phyloP scores from a whole-genome alignment of 164 flowering plant species.

The Stephania cephalantha region DNA sequence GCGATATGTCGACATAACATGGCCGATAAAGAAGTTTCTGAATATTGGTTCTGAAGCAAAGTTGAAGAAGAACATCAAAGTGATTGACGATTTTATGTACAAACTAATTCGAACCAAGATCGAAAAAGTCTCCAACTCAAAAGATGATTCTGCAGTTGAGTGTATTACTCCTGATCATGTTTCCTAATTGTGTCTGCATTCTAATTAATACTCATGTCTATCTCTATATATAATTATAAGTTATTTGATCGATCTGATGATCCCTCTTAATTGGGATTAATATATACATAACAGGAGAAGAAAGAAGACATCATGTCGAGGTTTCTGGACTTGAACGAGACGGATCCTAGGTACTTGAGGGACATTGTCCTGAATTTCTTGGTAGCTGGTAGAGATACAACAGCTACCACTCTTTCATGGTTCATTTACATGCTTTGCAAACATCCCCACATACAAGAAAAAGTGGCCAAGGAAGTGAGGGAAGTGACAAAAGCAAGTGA shows the following conservation, averaged over 20 bases:
- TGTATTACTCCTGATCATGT: neutral
- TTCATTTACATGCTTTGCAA: conserved; percentile 69
- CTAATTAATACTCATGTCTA: too few species aligned
- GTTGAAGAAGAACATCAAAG: conserved; percentile 35
- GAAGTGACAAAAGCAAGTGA: conserved; percentile 18
- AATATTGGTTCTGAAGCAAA: conserved; percentile 55
- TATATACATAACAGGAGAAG: conserved; percentile 21
- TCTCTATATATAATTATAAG: neutral
- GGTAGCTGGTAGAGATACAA: conserved; percentile 75
- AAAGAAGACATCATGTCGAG: conserved; percentile 66
- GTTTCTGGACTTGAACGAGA: conserved; percentile 42
- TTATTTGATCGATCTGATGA: too few species aligned
- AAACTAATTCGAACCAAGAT: conserved; percentile 38
- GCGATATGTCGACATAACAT: conserved; percentile 58
- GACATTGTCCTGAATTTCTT: conserved; percentile 65
- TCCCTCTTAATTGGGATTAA: too few species aligned
- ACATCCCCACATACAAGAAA: conserved; percentile 56
- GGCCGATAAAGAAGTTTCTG: conserved; percentile 54
- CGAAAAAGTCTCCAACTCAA: conserved; percentile 11
- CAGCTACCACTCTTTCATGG: conserved; percentile 71
- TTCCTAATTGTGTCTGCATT: too few species aligned
- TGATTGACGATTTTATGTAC: conserved; percentile 47
- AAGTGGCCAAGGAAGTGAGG: conserved; percentile 46
- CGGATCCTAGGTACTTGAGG: conserved; percentile 46
- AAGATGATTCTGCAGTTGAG: conserved; percentile 12